Evolutionary conservation across 768 basidiomycete genomes (phyloP).

Genomic region (Pulveroboletus sp.): DNA sequence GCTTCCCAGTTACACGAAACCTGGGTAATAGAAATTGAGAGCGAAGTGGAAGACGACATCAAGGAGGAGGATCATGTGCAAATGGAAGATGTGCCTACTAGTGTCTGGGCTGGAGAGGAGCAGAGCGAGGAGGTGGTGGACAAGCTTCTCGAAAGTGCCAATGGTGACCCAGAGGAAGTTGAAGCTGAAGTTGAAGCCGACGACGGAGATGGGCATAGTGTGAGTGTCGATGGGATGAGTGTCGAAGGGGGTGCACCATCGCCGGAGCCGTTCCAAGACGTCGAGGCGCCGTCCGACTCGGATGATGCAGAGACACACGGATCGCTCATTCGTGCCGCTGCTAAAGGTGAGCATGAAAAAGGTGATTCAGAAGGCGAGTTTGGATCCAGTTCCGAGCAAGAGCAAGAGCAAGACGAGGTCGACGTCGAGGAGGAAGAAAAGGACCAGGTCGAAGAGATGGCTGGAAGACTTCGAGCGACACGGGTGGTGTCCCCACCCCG

Average conservation of each 20-base stretch:
- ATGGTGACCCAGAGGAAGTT: too few relatives aligned
- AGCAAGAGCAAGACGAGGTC: background rate
- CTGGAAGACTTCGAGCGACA: conserved; percentile 1
- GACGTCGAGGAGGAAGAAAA: conserved; percentile 5
- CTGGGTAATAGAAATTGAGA: too few relatives aligned
- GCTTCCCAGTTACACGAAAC: too few relatives aligned
- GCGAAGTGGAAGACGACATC: background rate
- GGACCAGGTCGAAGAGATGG: conserved; percentile 18
- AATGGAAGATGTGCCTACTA: conserved; percentile 4
- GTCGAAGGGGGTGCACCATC: background rate
- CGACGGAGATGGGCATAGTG: background rate
- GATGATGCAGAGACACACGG: conserved; percentile 30
- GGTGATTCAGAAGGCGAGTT: background rate
- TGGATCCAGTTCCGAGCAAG: background rate
- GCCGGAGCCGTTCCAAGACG: conserved; percentile 11
- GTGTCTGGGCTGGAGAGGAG: background rate
- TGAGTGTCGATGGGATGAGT: background rate
- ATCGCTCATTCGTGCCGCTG: conserved; percentile 4
- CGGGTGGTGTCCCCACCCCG: background rate
- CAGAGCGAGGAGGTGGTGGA: conserved; percentile 26
- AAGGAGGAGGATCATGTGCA: conserved; percentile 8
- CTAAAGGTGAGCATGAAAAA: background rate
- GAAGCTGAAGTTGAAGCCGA: background rate
- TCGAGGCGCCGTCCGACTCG: conserved; percentile 22
- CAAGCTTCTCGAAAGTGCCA: conserved; percentile 20